Conservation (phyloP, 1,284 basidiomycete genomes). For the Xerocomus nothofagi region DNA sequence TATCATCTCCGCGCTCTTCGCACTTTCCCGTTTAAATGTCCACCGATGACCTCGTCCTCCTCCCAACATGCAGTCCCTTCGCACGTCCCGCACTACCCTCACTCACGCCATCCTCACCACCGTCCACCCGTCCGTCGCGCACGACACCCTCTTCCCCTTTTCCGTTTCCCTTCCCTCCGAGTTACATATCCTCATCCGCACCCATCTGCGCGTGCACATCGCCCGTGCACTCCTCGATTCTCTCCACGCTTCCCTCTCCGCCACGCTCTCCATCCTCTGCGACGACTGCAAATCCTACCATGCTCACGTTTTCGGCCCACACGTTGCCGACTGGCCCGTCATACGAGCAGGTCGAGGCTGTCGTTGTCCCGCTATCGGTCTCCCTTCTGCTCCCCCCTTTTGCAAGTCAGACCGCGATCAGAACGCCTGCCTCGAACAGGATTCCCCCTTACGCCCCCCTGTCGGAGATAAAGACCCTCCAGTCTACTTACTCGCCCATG, state of each 20-base stretch:
- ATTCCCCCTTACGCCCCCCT: constrained; percentile 21
- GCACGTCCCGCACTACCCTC: constrained; percentile 39
- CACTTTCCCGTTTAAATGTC: constrained; percentile 23
- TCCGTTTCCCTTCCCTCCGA: constrained; percentile 45
- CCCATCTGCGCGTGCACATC: constrained; percentile 28
- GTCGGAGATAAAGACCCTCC: constrained; percentile 35
- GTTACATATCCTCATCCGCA: constrained; percentile 43
- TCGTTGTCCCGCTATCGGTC: constrained; percentile 27
- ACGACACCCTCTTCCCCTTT: constrained; percentile 24
- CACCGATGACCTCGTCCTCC: constrained; percentile 9
- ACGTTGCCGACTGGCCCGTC: constrained; percentile 35
- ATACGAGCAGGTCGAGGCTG: constrained; percentile 31
- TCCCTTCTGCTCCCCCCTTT: constrained; percentile 6
- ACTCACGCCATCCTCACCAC: constrained; percentile 52
- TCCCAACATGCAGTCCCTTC: constrained; percentile 23
- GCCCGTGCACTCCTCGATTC: constrained; percentile 28
- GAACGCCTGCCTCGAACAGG: constrained; percentile 16
- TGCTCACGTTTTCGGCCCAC: constrained; percentile 33
- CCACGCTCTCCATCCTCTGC: constrained; percentile 28
- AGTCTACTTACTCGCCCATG: constrained; percentile 31
- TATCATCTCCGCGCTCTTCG: constrained; percentile 26
- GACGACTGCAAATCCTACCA: constrained; percentile 34
- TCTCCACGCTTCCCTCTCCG: constrained; percentile 27
- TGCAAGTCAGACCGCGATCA: constrained; percentile 8
- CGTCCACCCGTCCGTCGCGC: constrained; percentile 39